phyloP scores from a whole-genome alignment of 2,329 filamentous ascomycete species.

The Arthroderma uncinatum region DNA sequence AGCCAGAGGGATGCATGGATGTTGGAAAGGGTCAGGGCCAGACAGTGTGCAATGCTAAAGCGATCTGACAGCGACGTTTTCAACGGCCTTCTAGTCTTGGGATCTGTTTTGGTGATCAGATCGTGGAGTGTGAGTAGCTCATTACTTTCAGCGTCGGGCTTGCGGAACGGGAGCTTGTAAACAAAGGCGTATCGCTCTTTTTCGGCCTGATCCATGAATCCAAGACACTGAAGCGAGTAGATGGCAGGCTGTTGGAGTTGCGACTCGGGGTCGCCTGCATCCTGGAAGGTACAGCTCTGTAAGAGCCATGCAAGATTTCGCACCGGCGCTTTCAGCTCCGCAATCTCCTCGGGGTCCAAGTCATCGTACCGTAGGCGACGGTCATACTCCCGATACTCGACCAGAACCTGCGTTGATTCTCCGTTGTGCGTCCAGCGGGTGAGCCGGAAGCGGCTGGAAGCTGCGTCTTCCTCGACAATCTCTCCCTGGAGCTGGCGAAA shows the following conservation, averaged over 20 bases:
- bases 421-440: constrained; percentile 15
- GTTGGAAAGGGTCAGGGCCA: constrained; percentile 20
- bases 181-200: constrained; percentile 20
- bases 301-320: constrained; percentile 22
- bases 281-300: constrained; percentile 20
- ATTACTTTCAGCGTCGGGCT: neutral
- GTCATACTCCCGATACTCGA: constrained; percentile 23
- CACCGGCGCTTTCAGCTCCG: constrained; percentile 19
- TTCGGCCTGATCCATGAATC: constrained; percentile 20
- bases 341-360: constrained; percentile 19
- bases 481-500: constrained; percentile 17
- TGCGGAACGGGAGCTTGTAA: constrained; percentile 17
- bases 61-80: constrained; percentile 19
- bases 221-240: constrained; percentile 22
- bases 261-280: neutral
- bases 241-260: constrained; percentile 19
- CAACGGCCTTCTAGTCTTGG: constrained; percentile 11
- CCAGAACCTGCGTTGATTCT: constrained; percentile 15
- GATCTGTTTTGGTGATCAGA: constrained; percentile 18
- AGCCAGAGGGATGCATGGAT: constrained; percentile 22
- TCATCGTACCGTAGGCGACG: constrained; percentile 15
- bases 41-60: constrained; percentile 20
- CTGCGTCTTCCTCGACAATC: constrained; percentile 14
- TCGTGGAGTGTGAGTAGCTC: constrained; percentile 15
- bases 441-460: constrained; percentile 17